Evolutionary conservation across 805 yeast species (phyloP), one percentile per base, ranked within the genome.

Genomic region (Sugiyamaella chiloensis): DNA sequence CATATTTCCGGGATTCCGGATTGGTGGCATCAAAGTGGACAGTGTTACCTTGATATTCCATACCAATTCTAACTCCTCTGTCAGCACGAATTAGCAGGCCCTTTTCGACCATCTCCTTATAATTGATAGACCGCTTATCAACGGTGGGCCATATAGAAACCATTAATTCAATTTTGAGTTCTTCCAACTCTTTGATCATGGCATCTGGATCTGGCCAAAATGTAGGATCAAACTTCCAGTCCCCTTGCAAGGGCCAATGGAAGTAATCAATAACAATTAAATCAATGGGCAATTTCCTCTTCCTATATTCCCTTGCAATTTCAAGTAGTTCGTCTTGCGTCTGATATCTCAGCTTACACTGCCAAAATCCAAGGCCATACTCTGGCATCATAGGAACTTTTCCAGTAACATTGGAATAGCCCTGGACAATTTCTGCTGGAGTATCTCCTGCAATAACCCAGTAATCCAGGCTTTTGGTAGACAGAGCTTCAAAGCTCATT

Each of bases 121-220:
- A 53, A 43, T 53, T 53, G 39, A 51, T 55, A 34, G 47, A 42
- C 11, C 46, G 37, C 24, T 51, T 40, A 40, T 53, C 56, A 9
- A 53, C 55, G 4, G 52, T 48, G 24, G 56, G 56, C 56, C 56
- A 53, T 40, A 53, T 48, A 8, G 56, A 53, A 20, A 53, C 56
- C 55, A 53, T 51, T 11, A 53, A 40, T 32, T 53, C 55, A 34
- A 53, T 44, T 6, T 40, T 34, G 24, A 53, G 26, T 12, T 35
- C 42, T 32, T 51, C 34, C 30, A 53, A 51, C 42, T 53, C 56
- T 19, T 35, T 20, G 14, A 53, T 29, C 55, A 52, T 53, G 31
- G 55, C 54, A 31, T 48, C 57, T 9, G 57, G 55, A 24, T 53
- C 57, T 21, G 57, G 57, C 57, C 55, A 53, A 41, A 45, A 53